Base-by-base conservation (phyloP, 768 basidiomycete genomes). In the Xerocomellus amylosporus region DNA sequence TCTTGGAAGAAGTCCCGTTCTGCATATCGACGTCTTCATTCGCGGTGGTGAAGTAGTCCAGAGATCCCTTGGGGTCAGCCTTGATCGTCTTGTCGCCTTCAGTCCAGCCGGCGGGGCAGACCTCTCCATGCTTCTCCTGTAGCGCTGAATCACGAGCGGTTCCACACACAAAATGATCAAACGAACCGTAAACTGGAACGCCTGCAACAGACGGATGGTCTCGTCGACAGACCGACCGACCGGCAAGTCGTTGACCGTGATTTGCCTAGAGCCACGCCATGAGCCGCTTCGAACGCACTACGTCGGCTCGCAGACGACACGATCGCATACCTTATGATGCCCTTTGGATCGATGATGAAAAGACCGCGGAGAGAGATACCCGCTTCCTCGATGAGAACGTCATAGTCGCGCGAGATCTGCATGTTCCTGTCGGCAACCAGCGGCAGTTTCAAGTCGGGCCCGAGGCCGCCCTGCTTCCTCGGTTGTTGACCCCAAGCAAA, bases 211-310 rank as follows among this genome's bases (percentile, higher is more conserved):
- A 55, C 94, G 88, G 49, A 94, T 62, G 2, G 93, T 94, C 76
- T 97, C 94, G 36, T 93, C 93, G 50, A 96, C 93, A 3, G 91
- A 93, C 49, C 94, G 89, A n/a, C 94, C 94, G 46, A 96, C 93
- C 14, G 93, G 91, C 38, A 95, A 81, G 71, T 97, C 94, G 68
- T 96, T 96, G 57, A 96, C 77, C 51, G 90, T 92, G 61, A 90
- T 87, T 77, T 91, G 87, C 57, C 87, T 88, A 40, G 51, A 38
- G 19, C 17, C 47, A n/a, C 5, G 17, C 17, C 14, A 38, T 47
- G 19, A 53, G 39, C 36, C n/a, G 6, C 41, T 0, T 28, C 8
- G 14, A 37, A 22, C 15, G 19, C 14, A 31, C n/a, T n/a, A n/a
- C 22, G 42, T 28, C 40, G 17, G 17, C 19, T 20, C 19, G n/a